Conservation (phyloP, 2,329 filamentous ascomycete genomes). For the Curvularia hawaiiensis region DNA sequence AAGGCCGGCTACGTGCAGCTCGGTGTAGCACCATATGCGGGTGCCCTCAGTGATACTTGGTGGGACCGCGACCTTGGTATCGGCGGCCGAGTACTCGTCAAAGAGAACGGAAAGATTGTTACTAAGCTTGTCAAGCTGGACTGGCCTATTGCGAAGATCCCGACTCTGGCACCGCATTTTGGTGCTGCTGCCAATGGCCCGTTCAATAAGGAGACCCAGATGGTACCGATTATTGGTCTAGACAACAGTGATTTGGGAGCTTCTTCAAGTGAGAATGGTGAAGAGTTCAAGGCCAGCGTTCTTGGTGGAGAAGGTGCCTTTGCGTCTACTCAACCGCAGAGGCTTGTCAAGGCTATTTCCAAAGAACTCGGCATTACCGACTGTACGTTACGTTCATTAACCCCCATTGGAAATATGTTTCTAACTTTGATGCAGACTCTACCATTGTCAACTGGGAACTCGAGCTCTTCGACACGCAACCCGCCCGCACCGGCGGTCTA, state of each 20-base stretch:
- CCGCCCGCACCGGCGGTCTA: slow-evolving; percentile 80
- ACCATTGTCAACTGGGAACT: slow-evolving; percentile 95
- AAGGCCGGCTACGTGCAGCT: slow-evolving; percentile 88
- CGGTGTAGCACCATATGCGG: slow-evolving; percentile 91
- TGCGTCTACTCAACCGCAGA: slow-evolving; percentile 79
- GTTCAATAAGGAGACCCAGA: slow-evolving; percentile 88
- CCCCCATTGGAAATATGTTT: not conserved
- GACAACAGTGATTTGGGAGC: slow-evolving; percentile 68
- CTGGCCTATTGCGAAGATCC: slow-evolving; percentile 90
- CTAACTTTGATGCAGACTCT: slow-evolving; percentile 51
- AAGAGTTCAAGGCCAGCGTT: slow-evolving; percentile 48
- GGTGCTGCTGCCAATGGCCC: slow-evolving; percentile 70
- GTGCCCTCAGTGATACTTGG: slow-evolving; percentile 87
- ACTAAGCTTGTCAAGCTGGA: slow-evolving; percentile 86
- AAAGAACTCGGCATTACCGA: slow-evolving; percentile 75
- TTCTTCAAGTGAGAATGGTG: slow-evolving; percentile 38
- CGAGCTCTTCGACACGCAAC: slow-evolving; percentile 90
- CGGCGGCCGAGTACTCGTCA: slow-evolving; percentile 85
- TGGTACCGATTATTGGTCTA: slow-evolving; percentile 90
- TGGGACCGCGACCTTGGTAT: slow-evolving; percentile 95
- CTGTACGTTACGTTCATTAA: slow-evolving; percentile 44
- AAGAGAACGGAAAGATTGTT: slow-evolving; percentile 77
- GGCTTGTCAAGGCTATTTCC: slow-evolving; percentile 82
- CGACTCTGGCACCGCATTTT: slow-evolving; percentile 93
- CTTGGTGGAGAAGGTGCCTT: slow-evolving; percentile 75